A percentile compares a stretch with the other conserved stretches of the same genome.
These are phyloP conservation scores for Talaromyces marneffei DNA, from an alignment of 2,329 filamentous ascomycete genomes.

Conservation along the genomic window DNA sequence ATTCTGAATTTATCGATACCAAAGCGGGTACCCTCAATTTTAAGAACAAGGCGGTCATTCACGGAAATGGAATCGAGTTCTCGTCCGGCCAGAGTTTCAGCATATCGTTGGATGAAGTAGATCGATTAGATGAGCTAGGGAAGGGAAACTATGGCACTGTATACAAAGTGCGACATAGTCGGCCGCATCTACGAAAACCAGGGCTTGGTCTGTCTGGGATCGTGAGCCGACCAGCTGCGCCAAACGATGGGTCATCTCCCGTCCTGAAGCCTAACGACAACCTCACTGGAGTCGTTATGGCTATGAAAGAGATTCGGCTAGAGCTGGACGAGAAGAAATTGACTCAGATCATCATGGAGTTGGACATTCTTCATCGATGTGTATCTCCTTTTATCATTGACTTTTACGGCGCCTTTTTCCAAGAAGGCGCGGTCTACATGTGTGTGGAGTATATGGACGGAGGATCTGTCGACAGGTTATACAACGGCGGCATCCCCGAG, in stretches of 20 bases:
- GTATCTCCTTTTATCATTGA: slow-evolving; percentile 95
- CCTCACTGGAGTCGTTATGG: slow-evolving; percentile 72
- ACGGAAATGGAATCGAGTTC: slow-evolving; percentile 85
- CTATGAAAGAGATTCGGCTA: slow-evolving; percentile 97
- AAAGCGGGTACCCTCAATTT: slow-evolving; percentile 90
- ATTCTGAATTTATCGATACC: slow-evolving; percentile 78
- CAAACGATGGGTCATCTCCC: slow-evolving; percentile 16
- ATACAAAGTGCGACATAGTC: slow-evolving; percentile 87
- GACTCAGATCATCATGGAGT: slow-evolving; percentile 92
- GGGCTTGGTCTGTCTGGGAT: slow-evolving; percentile 58
- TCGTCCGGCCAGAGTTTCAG: slow-evolving; percentile 81
- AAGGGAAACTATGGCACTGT: slow-evolving; percentile 99
- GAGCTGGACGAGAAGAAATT: slow-evolving; percentile 97
- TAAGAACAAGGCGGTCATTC: slow-evolving; percentile 84
- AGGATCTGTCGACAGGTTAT: slow-evolving; percentile 94
- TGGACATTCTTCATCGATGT: slow-evolving; percentile 92
- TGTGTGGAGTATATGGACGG: slow-evolving; percentile 99
- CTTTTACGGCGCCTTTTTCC: slow-evolving; percentile 98
- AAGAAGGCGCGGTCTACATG: slow-evolving; percentile 97
- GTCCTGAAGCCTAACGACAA: slow-evolving; percentile 21
- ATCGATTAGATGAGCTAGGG: slow-evolving; percentile 85
- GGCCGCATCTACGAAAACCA: slow-evolving; percentile 57
- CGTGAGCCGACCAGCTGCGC: slow-evolving; percentile 38
- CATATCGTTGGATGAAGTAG: slow-evolving; percentile 93
- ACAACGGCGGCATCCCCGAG: slow-evolving; percentile 84